Base-by-base conservation (phyloP, 352 stramenopile genomes). In the Phytophthora megakarya region DNA sequence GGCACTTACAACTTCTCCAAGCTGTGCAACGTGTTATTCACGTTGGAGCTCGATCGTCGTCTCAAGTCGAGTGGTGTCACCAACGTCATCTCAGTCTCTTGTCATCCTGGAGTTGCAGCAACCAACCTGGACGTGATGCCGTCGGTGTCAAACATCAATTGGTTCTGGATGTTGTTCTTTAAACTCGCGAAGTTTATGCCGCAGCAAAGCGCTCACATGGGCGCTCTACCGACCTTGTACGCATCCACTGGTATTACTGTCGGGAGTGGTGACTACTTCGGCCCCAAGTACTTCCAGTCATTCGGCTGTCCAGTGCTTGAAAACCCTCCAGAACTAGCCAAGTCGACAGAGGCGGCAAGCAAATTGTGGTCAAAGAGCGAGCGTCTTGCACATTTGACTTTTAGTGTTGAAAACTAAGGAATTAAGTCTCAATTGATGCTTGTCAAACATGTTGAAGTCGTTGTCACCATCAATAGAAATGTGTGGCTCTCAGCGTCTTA, bases 21-120 rank as follows among this genome's bases (percentile, higher is more conserved):
- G 60, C 45, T 90, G 5, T 77, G 43, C 53, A 90, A 86, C 67
- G 19, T 87, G 15, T 67, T 90, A 19, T 88, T 87, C 59, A 80
- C 76, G 11, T 45, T 70, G 0, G 76, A 86, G 57, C 66, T 88
- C 4, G 32, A 75, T 13, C 65, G 73, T 11, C 74, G 78, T 2
- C 50, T 87, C 15, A 57, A 75, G 1, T 51, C 46, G 1, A 40
- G 50, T 4, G 63, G 70, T 8, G 40, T 80, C n/a, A 33, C 53
- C 6, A 61, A 46, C 1, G 61, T 86, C 18, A 30, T 44, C 16
- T 49, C 61, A 5, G 64, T 76, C 11, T 68, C 67, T 3, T 71
- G 53, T 4, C 78, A 87, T 44, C 78, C 81, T 1, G 81, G 81
- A 7, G 55, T 73, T 12, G 59, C 60, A 18, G 59, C 63, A 3